Evolutionary conservation across 2,329 filamentous ascomycete genomes (phyloP).

Genomic region (Cephalotrichum gorgonifer): DNA sequence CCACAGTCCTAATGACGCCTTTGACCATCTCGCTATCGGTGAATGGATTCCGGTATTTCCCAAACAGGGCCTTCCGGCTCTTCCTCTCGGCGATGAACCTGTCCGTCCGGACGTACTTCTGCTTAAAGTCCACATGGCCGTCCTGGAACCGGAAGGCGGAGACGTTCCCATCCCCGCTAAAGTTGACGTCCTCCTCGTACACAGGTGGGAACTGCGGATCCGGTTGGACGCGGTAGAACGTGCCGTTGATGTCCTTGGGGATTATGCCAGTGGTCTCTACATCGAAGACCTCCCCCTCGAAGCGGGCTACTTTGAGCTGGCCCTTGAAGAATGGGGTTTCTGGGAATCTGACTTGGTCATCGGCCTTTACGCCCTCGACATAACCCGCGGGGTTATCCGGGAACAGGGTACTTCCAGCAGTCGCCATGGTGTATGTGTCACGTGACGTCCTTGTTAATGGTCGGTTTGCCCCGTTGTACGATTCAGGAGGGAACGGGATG

Average conservation of each 20-base stretch:
- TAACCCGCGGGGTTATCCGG: not conserved
- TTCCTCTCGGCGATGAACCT: constrained; percentile 23
- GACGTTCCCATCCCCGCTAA: constrained; percentile 28
- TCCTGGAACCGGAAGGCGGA: constrained; percentile 21
- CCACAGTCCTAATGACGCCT: constrained; percentile 43
- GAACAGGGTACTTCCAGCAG: not conserved
- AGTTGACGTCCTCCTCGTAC: constrained; percentile 35
- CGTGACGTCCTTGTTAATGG: not conserved
- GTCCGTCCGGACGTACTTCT: constrained; percentile 26
- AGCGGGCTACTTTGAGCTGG: constrained; percentile 24
- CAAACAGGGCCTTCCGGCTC: constrained; percentile 19
- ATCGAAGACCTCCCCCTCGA: constrained; percentile 28
- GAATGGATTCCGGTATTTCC: constrained; percentile 40
- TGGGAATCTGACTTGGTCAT: not conserved
- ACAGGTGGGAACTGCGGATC: constrained; percentile 43
- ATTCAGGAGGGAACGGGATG: too few relatives aligned
- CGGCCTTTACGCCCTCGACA: not conserved
- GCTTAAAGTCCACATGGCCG: constrained; percentile 19
- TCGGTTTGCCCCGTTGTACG: not conserved
- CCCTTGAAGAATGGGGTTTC: constrained; percentile 20
- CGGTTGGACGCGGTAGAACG: constrained; percentile 39
- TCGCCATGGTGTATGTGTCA: not conserved
- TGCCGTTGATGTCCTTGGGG: constrained; percentile 32
- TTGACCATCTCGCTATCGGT: constrained; percentile 45
- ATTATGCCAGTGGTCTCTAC: constrained; percentile 30